Base-by-base conservation (phyloP, 73 alveolate genomes). In the Blepharisma stoltei region DNA sequence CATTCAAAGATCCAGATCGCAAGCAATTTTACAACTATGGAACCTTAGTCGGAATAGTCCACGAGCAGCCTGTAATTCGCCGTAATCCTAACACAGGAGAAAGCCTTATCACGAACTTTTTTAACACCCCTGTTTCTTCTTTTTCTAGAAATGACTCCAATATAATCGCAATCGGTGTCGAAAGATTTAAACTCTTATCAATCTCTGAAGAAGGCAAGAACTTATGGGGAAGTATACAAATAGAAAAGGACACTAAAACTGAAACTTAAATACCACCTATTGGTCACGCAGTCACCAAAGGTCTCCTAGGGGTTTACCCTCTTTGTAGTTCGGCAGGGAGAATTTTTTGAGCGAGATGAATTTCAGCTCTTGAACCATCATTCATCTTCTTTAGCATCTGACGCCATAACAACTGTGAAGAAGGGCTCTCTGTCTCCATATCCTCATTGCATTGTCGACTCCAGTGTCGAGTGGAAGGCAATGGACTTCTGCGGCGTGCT, bases 1-100 rank as follows among this genome's bases (percentile, higher is more conserved):
- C 73, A 14, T 60, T 1, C 46, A 60, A 60, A 60, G 73, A 60
- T 60, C 73, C 73, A 20, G 73, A 60, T 18, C 38, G 23, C 18
- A 60, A 25, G 46, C 18, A 14, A 8, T 14, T 60, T n/a, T 60
- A 60, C 73, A 14, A n/a, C 14, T 60, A 60, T 60, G 73, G 73
- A 1, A 60, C 73, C 23, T 25, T 60, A 18, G 73, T 60, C 18
- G 73, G 73, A 60, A 25, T 60, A 11, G 23, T 60, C 23, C 46
- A n/a, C 11, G 73, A 60, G 23, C n/a, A 14, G 14, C 73, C 73
- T 14, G 66, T 52, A 14, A 60, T 60, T 60, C 41, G 41, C 41
- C 0, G 41, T 32, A 32, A 32, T 32, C 41, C 3, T 32, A 38
- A n/a, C 14, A 60, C 18, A 38, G 14, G 46, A n/a, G 73, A 60